A percentile compares a stretch with the other conserved stretches of the same genome.
Conservation (phyloP, 2,329 filamentous ascomycete species). For the Trichocomaceae sp. region DNA sequence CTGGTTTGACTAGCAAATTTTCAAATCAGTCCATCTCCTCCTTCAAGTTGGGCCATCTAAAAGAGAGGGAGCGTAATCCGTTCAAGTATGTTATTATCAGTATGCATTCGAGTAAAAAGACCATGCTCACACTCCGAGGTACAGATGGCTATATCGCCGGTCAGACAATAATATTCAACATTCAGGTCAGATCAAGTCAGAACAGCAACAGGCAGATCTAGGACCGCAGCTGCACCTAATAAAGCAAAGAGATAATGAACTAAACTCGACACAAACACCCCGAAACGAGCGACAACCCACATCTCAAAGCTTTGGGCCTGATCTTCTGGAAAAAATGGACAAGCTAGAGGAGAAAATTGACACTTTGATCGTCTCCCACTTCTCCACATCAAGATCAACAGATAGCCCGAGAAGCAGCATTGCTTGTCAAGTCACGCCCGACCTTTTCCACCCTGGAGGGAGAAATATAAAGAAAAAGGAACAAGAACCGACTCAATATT, state of each 20-base stretch:
- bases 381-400: not conserved
- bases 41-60: not conserved
- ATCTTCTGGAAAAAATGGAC: not conserved
- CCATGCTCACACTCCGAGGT: not conserved
- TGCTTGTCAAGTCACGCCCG: not conserved
- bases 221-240: not conserved
- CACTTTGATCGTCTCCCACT: not conserved
- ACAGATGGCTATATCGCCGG: constrained; percentile 8
- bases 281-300: not conserved
- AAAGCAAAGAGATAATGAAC: not conserved
- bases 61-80: constrained; percentile 2
- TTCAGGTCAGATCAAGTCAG: not conserved
- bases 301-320: not conserved
- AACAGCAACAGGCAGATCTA: not conserved
- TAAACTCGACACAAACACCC: not conserved
- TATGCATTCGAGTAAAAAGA: not conserved
- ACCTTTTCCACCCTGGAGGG: not conserved
- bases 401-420: not conserved
- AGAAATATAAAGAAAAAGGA: not conserved
- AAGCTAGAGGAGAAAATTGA: constrained; percentile 7
- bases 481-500: not conserved
- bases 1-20: not conserved
- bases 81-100: not conserved
- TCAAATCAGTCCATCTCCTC: not conserved
- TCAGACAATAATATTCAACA: constrained; percentile 2